Conservation (phyloP, 2,329 filamentous ascomycete genomes). For the Sarocladium kiliense region DNA sequence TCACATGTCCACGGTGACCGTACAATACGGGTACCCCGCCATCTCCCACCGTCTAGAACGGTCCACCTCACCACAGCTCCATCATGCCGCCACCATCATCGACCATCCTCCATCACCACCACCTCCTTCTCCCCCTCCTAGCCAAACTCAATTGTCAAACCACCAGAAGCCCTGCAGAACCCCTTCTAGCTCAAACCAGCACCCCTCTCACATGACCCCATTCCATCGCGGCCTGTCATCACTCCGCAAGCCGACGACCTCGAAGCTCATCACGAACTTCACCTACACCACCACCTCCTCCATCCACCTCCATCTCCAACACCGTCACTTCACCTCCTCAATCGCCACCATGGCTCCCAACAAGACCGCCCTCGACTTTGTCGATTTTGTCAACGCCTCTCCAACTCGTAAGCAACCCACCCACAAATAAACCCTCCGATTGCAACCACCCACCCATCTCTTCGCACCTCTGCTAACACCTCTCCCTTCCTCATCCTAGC, state of each 20-base stretch:
- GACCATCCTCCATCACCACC: background rate
- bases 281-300: background rate
- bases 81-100: background rate
- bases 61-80: background rate
- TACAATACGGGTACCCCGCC: no score
- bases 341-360: constrained; percentile 44
- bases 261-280: background rate
- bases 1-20: no score
- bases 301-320: background rate
- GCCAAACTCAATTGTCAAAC: background rate
- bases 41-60: no score
- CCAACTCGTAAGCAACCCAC: constrained; percentile 68
- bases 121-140: background rate
- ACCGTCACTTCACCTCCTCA: constrained; percentile 22
- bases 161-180: background rate
- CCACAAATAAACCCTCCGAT: background rate
- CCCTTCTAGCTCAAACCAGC: constrained; percentile 1
- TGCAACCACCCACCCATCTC: no score
- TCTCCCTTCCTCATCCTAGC: constrained; percentile 47
- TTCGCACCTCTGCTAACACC: constrained; percentile 16
- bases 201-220: constrained; percentile 11
- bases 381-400: constrained; percentile 90
- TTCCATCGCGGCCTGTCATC: constrained; percentile 9
- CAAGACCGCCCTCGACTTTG: constrained; percentile 69
- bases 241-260: background rate